These are phyloP conservation scores for Boehmeria nivea DNA, from an alignment of 306 rosid species.

Conservation along the genomic window DNA sequence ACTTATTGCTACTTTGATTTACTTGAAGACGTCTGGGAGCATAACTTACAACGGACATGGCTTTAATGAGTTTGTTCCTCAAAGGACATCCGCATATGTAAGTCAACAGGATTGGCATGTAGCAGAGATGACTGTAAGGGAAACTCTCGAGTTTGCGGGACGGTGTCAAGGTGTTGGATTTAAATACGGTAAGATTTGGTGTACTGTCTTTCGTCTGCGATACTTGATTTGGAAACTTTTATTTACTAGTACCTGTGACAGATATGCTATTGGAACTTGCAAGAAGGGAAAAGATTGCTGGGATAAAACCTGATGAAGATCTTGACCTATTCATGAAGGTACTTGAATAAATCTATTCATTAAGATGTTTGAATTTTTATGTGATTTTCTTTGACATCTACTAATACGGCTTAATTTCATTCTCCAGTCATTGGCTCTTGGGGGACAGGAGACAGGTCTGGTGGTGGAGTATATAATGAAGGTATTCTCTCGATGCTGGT, in stretches of 20 bases:
- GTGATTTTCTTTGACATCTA: constrained; percentile 4
- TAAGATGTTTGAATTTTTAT: constrained; percentile 48
- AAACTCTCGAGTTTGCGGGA: constrained; percentile 82
- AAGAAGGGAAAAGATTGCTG: constrained; percentile 87
- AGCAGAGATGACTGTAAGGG: constrained; percentile 93
- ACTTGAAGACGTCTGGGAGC: constrained; percentile 67
- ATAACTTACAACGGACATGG: constrained; percentile 80
- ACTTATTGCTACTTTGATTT: constrained; percentile 17
- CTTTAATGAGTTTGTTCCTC: constrained; percentile 83
- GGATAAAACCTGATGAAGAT: constrained; percentile 94
- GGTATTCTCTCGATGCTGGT: constrained; percentile 58
- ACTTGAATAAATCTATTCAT: constrained; percentile 50
- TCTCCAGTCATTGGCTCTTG: constrained; percentile 84
- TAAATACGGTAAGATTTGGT: constrained; percentile 62
- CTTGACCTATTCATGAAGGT: constrained; percentile 99
- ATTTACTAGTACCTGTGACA: constrained; percentile 30
- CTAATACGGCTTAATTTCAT: constrained; percentile 6
- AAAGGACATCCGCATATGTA: constrained; percentile 86
- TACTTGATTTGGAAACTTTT: neutral
- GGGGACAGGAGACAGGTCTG: constrained; percentile 80
- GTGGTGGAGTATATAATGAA: constrained; percentile 87
- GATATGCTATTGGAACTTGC: constrained; percentile 96
- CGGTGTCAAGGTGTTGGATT: constrained; percentile 91
- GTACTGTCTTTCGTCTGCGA: neutral
- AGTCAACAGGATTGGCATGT: constrained; percentile 82